Base-by-base conservation (phyloP, 495 filamentous ascomycete genomes). In the Podospora appendiculata region DNA sequence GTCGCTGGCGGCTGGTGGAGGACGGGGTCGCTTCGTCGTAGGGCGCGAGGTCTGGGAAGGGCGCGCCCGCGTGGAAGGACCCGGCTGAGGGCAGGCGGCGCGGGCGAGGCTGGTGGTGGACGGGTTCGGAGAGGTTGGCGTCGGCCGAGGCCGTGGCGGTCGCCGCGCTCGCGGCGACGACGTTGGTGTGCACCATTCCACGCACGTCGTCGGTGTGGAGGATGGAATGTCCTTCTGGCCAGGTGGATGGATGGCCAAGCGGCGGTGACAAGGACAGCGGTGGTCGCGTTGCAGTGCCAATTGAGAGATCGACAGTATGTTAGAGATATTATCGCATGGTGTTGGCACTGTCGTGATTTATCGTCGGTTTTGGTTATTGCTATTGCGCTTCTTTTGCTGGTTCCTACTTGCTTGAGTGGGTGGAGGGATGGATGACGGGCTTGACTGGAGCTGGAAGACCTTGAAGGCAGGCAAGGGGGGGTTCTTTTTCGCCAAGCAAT, bases 1-100 rank as follows among this genome's bases (percentile, higher is more conserved):
- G 41, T n/a, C 52, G 36, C 35, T 51, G 45, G 38, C 54, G 43
- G 44, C 49, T 50, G 32, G 32, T 32, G 4, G 53, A 5, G 19
- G 13, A 12, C 5, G 14, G 49, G 6, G 33, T 19, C 1, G 50
- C 1, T 13, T 60, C 62, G 18, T 56, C 42, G 56, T 61, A 62
- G 0, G 62, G 55, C 18, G 49, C 58, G 38, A 60, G 59, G 36
- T 61, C 56, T 32, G 72, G 72, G 8, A 73, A 66, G 47, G 73
- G 70, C n/a, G 68, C 71, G 51, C 74, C 74, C 41, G 74, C 74
- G 58, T 75, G 73, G 51, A 77, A 77, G 12, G 72, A 76, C 40
- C 74, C 74, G 8, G 64, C 58, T 0, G 65, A 66, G 41, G 47
- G 59, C 4, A 58, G 41, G 8, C 64, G 65, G 16, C 43, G 57